Base-by-base conservation (phyloP, 768 basidiomycete species). In the Xanthoconium purpureum region DNA sequence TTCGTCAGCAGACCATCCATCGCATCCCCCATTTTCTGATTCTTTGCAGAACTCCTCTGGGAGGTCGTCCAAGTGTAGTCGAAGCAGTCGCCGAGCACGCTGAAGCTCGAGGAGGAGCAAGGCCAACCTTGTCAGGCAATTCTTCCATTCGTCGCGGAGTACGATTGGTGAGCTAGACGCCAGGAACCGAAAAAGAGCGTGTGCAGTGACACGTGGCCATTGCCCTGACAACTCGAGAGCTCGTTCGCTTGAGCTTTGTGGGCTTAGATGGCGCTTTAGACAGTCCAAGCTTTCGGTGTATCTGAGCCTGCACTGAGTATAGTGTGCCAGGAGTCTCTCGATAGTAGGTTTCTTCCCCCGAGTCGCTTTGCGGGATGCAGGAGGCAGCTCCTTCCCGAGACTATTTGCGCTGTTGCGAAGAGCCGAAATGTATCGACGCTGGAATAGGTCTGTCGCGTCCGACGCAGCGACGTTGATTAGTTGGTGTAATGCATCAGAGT, bases 181-280 rank as follows among this genome's bases (percentile, higher is more conserved):
- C 45, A 78, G 63, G 5, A 45, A 58, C 18, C 53, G 53, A 33
- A 79, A 63, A 24, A 79, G 65, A 5, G 61, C 47, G 39, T 63
- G 66, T 7, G 63, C 28, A 5, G 73, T 73, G 18, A 74, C 43
- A 11, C 71, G 67, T 12, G 78, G 78, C 77, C 78, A 78, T 55
- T 71, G 64, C 11, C 71, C 72, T 0, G 69, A 59, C 29, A 37
- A 43, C 14, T 48, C 24, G 6, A 69, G 29, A 8, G 64, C 55
- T 6, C 30, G 35, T 57, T 73, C 71, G 4, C 54, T 50, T 17
- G 6, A 13, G 15, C 37, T 38, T 15, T 17, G 12, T 6, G 37
- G 37, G 11, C 37, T 13, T 38, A 64, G 55, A 35, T 28, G 2
- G 1, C 45, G 20, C 29, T 28, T 28, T 45, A 69, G 18, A 28